These are phyloP conservation scores for Tinospora cordifolia DNA, from an alignment of 164 flowering plant genomes.

Conservation along the genomic window DNA sequence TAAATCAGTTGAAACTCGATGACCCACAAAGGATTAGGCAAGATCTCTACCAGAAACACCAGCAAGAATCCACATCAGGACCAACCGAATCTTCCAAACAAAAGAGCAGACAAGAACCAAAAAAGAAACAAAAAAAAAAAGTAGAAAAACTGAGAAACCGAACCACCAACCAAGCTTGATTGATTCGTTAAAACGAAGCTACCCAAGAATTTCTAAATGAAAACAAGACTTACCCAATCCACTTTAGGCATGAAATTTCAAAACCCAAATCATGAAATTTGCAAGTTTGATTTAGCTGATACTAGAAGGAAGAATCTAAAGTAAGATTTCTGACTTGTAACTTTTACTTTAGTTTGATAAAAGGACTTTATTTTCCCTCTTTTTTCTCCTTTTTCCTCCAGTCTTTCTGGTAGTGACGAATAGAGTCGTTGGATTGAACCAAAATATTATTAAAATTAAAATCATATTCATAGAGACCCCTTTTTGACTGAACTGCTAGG, in stretches of 20 bases:
- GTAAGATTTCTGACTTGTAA: constrained; percentile 20
- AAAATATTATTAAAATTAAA: background rate
- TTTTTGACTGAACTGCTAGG: background rate
- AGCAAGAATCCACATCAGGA: constrained; percentile 27
- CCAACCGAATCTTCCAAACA: constrained; percentile 22
- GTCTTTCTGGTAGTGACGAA: constrained; percentile 1
- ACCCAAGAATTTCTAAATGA: background rate
- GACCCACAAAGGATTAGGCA: constrained; percentile 22
- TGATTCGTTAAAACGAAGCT: constrained; percentile 15
- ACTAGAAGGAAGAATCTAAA: constrained; percentile 27
- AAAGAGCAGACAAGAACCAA: constrained; percentile 10
- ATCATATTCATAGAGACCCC: background rate
- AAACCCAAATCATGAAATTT: constrained; percentile 13
- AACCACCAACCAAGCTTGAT: constrained; percentile 20
- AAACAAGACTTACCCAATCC: constrained; percentile 20
- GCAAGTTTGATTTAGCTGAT: constrained; percentile 15
- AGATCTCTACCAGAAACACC: constrained; percentile 37
- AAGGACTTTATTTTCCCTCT: constrained; percentile 25
- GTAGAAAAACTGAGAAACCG: constrained; percentile 4
- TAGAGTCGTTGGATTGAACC: background rate
- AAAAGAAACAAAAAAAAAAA: constrained; percentile 10
- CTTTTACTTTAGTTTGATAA: constrained; percentile 33
- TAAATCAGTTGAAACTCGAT: constrained; percentile 12
- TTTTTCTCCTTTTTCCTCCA: background rate
- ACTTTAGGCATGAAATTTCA: constrained; percentile 17